Conservation (phyloP, 1,284 basidiomycete genomes). For the Ustilago nuda region DNA sequence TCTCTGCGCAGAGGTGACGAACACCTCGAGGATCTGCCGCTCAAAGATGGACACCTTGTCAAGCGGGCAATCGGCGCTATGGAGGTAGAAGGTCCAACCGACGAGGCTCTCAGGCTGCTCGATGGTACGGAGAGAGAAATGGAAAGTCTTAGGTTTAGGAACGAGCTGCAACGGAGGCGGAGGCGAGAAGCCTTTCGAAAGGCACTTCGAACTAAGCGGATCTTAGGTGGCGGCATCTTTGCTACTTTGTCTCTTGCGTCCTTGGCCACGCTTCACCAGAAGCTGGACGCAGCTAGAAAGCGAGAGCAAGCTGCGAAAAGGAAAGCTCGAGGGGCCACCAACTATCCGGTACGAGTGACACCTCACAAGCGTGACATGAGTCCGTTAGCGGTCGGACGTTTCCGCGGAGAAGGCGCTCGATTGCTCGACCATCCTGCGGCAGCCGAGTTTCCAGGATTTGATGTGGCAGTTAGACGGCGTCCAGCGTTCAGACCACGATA, state of each 20-base stretch:
- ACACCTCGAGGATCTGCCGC: too few relatives aligned
- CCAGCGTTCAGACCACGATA: too few relatives aligned
- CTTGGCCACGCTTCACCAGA: not conserved
- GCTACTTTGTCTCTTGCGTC: not conserved
- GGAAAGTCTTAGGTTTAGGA: not conserved
- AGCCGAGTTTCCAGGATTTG: not conserved
- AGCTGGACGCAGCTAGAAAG: not conserved
- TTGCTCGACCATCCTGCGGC: not conserved
- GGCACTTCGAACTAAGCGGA: too few relatives aligned
- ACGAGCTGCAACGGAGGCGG: not conserved
- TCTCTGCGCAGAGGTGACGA: too few relatives aligned
- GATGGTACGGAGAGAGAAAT: not conserved
- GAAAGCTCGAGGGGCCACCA: not conserved
- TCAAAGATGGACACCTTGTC: too few relatives aligned
- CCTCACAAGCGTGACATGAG: not conserved
- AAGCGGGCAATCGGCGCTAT: too few relatives aligned
- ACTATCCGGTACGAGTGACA: not conserved
- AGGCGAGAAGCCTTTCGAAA: not conserved
- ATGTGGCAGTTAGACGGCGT: not conserved
- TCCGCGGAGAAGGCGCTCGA: not conserved
- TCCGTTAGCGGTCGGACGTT: too few relatives aligned
- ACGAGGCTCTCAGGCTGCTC: not conserved
- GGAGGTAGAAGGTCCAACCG: not conserved
- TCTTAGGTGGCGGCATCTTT: too few relatives aligned
- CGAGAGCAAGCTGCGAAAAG: not conserved